Conservation (phyloP, 129 eudicot species). For the Escallonia rubra region DNA sequence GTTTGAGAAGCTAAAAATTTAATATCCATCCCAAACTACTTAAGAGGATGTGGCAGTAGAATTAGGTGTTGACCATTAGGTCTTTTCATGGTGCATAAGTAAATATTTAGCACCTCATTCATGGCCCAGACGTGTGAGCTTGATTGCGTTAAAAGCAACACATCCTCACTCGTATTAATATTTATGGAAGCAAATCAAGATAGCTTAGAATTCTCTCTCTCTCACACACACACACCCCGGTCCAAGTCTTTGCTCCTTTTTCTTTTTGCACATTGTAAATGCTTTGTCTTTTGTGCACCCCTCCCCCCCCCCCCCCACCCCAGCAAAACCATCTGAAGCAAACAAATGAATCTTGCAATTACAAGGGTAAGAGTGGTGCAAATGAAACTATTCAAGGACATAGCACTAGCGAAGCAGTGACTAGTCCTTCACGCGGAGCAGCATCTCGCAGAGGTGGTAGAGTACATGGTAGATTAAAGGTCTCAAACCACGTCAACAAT, state of each 20-base stretch:
- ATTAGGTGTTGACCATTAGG: no score
- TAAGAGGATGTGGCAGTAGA: no score
- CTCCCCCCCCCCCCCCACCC: not conserved
- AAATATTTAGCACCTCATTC: no score
- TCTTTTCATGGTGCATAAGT: no score
- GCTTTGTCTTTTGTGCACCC: not conserved
- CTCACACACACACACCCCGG: not conserved
- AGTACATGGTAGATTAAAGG: constrained; percentile 29
- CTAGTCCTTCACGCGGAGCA: constrained; percentile 26
- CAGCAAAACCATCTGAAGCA: constrained; percentile 15
- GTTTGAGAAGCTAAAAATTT: no score
- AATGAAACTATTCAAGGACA: constrained; percentile 14
- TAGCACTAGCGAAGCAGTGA: constrained; percentile 23
- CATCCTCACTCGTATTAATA: no score
- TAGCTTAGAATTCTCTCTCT: not conserved
- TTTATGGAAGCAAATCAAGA: no score
- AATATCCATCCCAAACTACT: no score
- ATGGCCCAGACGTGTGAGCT: no score
- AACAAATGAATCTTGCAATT: constrained; percentile 15
- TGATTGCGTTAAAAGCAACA: no score
- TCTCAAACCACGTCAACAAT: constrained; percentile 21
- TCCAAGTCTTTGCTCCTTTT: not conserved
- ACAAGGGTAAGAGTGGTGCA: constrained; percentile 16
- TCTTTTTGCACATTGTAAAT: not conserved
- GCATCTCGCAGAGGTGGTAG: constrained; percentile 19